Evolutionary conservation across 768 basidiomycete species (phyloP), one percentile per base, ranked within the genome.

Genomic region (Agaricus sinodeliciosus): DNA sequence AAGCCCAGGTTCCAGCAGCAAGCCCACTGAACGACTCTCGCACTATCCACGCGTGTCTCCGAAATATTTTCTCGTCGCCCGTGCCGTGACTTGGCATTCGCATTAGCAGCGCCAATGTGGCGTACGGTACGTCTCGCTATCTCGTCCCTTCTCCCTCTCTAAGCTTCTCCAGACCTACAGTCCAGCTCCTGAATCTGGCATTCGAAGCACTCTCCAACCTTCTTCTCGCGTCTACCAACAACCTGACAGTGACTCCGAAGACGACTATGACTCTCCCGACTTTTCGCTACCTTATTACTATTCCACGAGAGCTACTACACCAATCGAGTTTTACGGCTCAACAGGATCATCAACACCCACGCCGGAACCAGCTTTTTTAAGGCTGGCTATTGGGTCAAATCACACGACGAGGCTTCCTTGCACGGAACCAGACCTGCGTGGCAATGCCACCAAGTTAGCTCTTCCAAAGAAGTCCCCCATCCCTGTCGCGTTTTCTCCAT

Each of bases 171-270:
- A 51, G 50, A 37, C 50, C 36, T 51, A 51, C 34, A 51, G 50
- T 26, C 50, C 50, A 9, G 50, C 50, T 11, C 50, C 50, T 4
- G 50, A 51, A 37, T 51, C 50, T 2, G 43, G 50, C 28, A 51
- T 51, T 22, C 28, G 50, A 25, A 51, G 50, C 22, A 51, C 50
- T 26, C 16, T 51, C 6, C 50, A 51, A 35, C 50, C 50, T 6
- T 26, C 28, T 18, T 51, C 50, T 6, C 43, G 19, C 8, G 15
- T 51, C 50, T 44, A 51, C 31, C 41, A 51, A n/a, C 35, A 51
- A n/a, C 35, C 25, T 3, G 18, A 15, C 7, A 28, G 28, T 12
- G 28, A 50, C 26, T 50, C 49, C 13, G 49, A 50, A 19, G 49
- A 31, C 16, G 49, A 50, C 16, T 18, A 13, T 15, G 18, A 36